A percentile compares a stretch with the other conserved stretches of the same genome.
Evolutionary conservation across 352 stramenopile species (phyloP).

Genomic region (Phytophthora pisi): DNA sequence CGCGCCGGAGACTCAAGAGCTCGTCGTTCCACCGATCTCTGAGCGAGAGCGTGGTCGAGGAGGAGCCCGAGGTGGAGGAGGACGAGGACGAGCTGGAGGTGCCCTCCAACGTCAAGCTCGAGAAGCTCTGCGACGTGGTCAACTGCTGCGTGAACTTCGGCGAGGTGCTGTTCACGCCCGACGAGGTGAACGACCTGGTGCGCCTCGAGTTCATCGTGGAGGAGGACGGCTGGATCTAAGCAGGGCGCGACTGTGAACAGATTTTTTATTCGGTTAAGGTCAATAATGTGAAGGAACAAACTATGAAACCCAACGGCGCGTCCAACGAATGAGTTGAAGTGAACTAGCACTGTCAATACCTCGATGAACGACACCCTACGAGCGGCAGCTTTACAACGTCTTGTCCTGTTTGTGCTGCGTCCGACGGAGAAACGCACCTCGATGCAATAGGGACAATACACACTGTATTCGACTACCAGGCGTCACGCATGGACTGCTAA

Average conservation of each 20-base stretch:
- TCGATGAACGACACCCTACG: too few relatives aligned
- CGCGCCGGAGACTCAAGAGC: conserved; percentile 18
- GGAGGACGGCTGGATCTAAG: conserved; percentile 85
- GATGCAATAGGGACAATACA: conserved; percentile 22
- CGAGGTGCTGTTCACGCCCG: conserved; percentile 52
- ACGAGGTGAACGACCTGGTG: conserved; percentile 70
- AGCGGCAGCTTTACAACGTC: background rate
- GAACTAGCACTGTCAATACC: too few relatives aligned
- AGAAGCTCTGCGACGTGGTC: conserved; percentile 56
- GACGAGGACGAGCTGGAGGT: conserved; percentile 46
- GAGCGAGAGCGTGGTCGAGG: conserved; percentile 37
- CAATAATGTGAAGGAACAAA: conserved; percentile 28
- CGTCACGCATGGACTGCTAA: conserved; percentile 26
- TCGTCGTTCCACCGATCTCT: conserved; percentile 29
- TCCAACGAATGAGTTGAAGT: background rate
- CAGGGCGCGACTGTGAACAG: conserved; percentile 2
- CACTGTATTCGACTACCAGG: conserved; percentile 26
- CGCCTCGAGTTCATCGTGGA: conserved; percentile 82
- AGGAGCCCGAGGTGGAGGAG: conserved; percentile 42
- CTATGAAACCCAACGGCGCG: conserved; percentile 8
- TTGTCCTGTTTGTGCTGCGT: background rate
- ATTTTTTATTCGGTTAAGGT: conserved; percentile 41
- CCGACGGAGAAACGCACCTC: background rate
- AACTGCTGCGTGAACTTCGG: conserved; percentile 73
- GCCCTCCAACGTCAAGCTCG: conserved; percentile 43